Evolutionary conservation across 257 asterid genomes (phyloP).

Genomic region (Penstemon eatonii): DNA sequence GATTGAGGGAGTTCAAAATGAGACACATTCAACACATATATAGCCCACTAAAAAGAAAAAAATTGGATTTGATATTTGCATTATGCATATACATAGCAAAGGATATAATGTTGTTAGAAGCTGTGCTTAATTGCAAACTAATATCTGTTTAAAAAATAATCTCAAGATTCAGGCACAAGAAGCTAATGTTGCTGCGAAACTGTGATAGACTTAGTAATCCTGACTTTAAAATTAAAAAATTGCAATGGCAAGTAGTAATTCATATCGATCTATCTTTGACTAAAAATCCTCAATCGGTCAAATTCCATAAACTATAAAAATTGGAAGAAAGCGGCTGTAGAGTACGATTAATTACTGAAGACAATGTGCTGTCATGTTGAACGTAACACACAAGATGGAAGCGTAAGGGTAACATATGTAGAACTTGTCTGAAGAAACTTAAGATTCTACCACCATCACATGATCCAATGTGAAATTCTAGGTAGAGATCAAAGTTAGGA

Average conservation of each 20-base stretch:
- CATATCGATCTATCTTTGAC: not conserved
- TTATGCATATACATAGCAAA: too few species aligned
- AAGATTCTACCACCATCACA: not conserved
- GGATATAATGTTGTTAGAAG: too few species aligned
- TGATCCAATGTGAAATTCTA: not conserved
- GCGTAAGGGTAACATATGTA: not conserved
- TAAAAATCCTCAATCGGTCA: not conserved
- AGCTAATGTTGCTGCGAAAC: not conserved
- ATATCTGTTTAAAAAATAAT: not conserved
- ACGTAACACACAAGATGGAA: too few species aligned
- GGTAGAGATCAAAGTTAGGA: not conserved
- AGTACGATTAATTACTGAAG: not conserved
- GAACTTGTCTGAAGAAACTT: not conserved
- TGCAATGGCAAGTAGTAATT: not conserved
- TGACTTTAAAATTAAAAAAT: not conserved
- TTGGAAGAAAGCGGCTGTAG: not conserved
- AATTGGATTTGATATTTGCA: too few species aligned
- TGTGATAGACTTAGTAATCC: not conserved
- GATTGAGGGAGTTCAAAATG: too few species aligned
- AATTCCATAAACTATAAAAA: constrained; percentile 5
- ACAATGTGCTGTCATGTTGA: too few species aligned
- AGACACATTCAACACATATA: too few species aligned
- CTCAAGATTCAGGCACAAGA: not conserved
- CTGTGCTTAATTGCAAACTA: too few species aligned
- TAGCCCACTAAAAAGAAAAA: too few species aligned